These are phyloP conservation scores for Amanita molliuscula DNA, from an alignment of 768 basidiomycete species.

Conservation along the genomic window DNA sequence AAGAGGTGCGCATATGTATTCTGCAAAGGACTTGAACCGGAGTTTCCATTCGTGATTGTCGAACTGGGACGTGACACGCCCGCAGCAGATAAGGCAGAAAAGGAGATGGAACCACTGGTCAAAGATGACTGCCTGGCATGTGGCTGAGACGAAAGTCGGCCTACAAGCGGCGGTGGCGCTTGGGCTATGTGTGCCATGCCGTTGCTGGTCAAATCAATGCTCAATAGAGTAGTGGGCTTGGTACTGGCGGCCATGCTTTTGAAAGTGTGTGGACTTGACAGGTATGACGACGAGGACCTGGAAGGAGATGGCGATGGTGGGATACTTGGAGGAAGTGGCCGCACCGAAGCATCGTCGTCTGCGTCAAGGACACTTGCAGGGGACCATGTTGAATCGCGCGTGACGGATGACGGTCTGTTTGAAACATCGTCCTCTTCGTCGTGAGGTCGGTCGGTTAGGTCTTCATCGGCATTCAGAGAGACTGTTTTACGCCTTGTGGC, in stretches of 20 bases:
- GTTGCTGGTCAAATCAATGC: constrained; percentile 70
- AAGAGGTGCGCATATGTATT: constrained; percentile 18
- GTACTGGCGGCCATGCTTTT: constrained; percentile 80
- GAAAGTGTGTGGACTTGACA: constrained; percentile 75
- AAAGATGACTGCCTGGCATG: constrained; percentile 57
- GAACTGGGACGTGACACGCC: constrained; percentile 37
- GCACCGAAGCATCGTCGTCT: constrained; percentile 89
- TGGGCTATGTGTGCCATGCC: constrained; percentile 92
- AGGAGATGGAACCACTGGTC: constrained; percentile 44
- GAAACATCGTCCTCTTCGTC: constrained; percentile 40
- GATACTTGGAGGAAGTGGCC: constrained; percentile 81
- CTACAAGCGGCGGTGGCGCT: constrained; percentile 43
- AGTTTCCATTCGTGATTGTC: constrained; percentile 18
- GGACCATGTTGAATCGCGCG: constrained; percentile 73
- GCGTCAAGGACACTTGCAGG: constrained; percentile 70
- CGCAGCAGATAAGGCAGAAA: constrained; percentile 54
- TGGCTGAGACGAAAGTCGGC: constrained; percentile 33
- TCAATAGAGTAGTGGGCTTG: constrained; percentile 91
- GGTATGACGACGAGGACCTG: constrained; percentile 72
- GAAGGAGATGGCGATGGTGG: constrained; percentile 85
- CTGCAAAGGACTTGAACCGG: constrained; percentile 15
- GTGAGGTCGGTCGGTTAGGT: constrained; percentile 27
- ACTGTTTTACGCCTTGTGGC: constrained; percentile 42
- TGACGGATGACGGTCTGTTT: constrained; percentile 44
- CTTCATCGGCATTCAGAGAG: constrained; percentile 53